phyloP scores from a whole-genome alignment of 2,329 filamentous ascomycete species.

The Venturia effusa region DNA sequence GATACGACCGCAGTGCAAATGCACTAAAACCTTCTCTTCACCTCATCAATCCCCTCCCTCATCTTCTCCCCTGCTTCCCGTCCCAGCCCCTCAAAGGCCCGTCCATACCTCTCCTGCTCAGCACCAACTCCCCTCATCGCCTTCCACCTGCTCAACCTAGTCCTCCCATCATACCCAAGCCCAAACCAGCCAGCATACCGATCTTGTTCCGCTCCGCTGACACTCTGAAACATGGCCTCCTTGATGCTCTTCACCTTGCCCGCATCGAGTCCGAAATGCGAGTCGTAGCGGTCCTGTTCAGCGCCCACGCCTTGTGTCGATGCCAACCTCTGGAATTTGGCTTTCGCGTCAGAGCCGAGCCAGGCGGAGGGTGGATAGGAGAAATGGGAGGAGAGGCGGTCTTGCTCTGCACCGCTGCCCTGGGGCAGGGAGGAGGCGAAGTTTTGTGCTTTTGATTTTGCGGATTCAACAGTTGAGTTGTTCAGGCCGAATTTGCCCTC shows the following conservation, averaged over 20 bases:
- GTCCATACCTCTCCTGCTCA: slow-evolving; percentile 6
- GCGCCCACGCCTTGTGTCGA: slow-evolving; percentile 4
- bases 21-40: background rate
- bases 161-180: slow-evolving; percentile 7
- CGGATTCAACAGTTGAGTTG: background rate
- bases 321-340: background rate
- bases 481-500: slow-evolving; percentile 4
- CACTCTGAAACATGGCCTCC: slow-evolving; percentile 7
- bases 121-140: background rate
- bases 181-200: slow-evolving; percentile 8
- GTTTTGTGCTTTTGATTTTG: background rate
- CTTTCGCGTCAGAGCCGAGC: slow-evolving; percentile 1
- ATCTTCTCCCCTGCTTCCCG: background rate
- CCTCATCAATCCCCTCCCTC: background rate
- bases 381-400: slow-evolving; percentile 6
- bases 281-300: slow-evolving; percentile 7
- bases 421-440: background rate
- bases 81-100: background rate
- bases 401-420: slow-evolving; percentile 4
- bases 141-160: background rate
- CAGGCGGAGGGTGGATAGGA: background rate
- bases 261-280: slow-evolving; percentile 6
- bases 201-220: slow-evolving; percentile 9
- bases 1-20: no score
- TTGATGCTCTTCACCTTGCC: background rate